Evolutionary conservation across 106 monocot species (phyloP).

Genomic region (Apostasia shenzhenica): DNA sequence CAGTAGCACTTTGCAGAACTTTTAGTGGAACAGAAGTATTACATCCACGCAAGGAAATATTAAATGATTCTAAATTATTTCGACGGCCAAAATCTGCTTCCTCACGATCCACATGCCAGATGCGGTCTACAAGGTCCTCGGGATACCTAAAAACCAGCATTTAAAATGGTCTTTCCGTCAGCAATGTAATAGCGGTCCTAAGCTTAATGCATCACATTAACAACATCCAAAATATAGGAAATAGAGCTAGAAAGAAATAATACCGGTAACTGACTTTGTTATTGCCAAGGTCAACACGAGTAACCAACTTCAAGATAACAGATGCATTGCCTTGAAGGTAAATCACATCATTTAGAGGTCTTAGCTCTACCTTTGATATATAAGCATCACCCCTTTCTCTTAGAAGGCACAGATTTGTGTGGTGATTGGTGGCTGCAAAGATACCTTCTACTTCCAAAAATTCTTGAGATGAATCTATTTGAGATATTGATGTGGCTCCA

Average conservation of each 20-base stretch:
- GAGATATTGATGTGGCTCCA: conserved; percentile 27
- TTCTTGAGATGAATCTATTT: conserved; percentile 18
- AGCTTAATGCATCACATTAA: too few species aligned
- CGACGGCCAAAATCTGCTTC: neutral
- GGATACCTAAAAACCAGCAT: conserved; percentile 20
- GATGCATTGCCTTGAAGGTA: conserved; percentile 14
- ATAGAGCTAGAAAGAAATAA: neutral
- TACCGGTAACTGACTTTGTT: conserved; percentile 16
- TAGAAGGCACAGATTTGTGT: conserved; percentile 20
- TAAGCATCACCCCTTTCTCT: conserved; percentile 22
- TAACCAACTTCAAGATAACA: conserved; percentile 16
- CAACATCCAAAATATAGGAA: neutral
- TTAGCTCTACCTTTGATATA: conserved; percentile 29
- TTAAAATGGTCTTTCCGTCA: neutral
- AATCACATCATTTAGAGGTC: conserved; percentile 19
- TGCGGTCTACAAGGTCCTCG: conserved; percentile 24
- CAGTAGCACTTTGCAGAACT: conserved; percentile 23
- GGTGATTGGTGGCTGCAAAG: conserved; percentile 14
- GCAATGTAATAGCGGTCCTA: too few species aligned
- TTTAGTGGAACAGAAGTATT: conserved; percentile 20
- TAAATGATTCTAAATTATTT: conserved; percentile 4
- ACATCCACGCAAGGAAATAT: conserved; percentile 9
- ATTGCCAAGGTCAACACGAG: conserved; percentile 32
- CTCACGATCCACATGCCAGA: conserved; percentile 12
- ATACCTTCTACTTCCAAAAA: conserved; percentile 15